Evolutionary conservation across 352 stramenopile species (phyloP).

Genomic region (Phytopythium montanum): DNA sequence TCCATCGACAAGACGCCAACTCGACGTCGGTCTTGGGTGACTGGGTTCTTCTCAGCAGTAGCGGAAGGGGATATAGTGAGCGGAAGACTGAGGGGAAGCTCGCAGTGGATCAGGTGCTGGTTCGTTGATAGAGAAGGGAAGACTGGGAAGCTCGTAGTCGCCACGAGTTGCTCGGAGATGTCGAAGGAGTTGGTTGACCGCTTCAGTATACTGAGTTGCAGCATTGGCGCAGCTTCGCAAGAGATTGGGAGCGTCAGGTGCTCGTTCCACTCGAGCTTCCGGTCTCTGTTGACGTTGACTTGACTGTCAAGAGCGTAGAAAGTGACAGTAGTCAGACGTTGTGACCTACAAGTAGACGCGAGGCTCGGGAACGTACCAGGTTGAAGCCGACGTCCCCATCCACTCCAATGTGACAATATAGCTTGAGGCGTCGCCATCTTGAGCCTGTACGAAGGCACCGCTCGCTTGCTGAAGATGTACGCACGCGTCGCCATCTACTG

Average conservation of each 20-base stretch:
- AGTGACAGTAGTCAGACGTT: background rate
- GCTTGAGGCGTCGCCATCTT: background rate
- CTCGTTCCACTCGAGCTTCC: conserved; percentile 30
- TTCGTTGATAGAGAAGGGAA: conserved; percentile 18
- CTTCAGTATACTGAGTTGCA: conserved; percentile 22
- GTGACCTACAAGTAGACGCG: too few species aligned
- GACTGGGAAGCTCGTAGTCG: conserved; percentile 21
- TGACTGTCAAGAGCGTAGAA: background rate
- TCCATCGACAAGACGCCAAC: conserved; percentile 25
- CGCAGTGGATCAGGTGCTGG: conserved; percentile 25
- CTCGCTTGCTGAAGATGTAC: conserved; percentile 23
- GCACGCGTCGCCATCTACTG: conserved; percentile 15
- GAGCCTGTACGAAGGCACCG: conserved; percentile 10
- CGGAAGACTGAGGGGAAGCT: conserved; percentile 21
- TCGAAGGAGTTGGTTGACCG: background rate
- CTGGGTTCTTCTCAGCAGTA: too few species aligned
- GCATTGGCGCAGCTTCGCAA: conserved; percentile 11
- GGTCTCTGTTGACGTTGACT: background rate
- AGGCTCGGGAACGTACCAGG: background rate
- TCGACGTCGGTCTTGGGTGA: background rate
- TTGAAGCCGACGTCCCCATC: background rate
- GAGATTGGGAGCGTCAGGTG: conserved; percentile 20
- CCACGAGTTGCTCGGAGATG: conserved; percentile 3
- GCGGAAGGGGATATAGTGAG: too few species aligned
- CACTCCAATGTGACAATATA: background rate